Evolutionary conservation across 2,329 filamentous ascomycete genomes (phyloP).

Genomic region (Cucurbitaria berberidis): DNA sequence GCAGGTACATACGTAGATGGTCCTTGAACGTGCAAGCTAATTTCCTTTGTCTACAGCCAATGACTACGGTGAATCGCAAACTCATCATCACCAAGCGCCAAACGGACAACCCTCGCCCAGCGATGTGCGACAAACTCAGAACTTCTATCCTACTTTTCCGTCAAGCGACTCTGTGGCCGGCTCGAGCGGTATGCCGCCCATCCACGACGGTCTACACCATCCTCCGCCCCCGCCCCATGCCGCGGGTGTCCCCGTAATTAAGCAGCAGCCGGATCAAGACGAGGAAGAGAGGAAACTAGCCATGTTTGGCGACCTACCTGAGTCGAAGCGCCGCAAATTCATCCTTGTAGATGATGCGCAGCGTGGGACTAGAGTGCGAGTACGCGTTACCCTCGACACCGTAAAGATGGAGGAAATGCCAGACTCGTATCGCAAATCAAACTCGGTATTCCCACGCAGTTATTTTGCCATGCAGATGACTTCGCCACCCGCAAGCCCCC

Average conservation of each 20-base stretch:
- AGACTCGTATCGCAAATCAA: slow-evolving; percentile 88
- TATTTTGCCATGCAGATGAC: slow-evolving; percentile 96
- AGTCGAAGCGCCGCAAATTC: slow-evolving; percentile 92
- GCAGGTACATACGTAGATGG: slow-evolving; percentile 18
- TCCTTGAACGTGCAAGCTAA: slow-evolving; percentile 51
- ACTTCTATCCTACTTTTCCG: slow-evolving; percentile 76
- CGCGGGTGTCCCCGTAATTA: slow-evolving; percentile 51
- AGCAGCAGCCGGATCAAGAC: slow-evolving; percentile 58
- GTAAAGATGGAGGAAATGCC: slow-evolving; percentile 96
- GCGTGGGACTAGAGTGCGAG: slow-evolving; percentile 75
- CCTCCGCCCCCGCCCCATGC: slow-evolving; percentile 52
- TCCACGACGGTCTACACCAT: slow-evolving; percentile 64
- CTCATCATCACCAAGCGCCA: slow-evolving; percentile 70
- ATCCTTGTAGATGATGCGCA: slow-evolving; percentile 92
- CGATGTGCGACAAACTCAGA: slow-evolving; percentile 75
- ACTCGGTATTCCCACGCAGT: slow-evolving; percentile 87
- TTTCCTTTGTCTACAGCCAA: slow-evolving; percentile 59
- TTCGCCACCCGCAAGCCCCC: slow-evolving; percentile 76
- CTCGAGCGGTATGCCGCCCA: slow-evolving; percentile 67
- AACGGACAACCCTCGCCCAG: slow-evolving; percentile 62
- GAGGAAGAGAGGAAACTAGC: slow-evolving; percentile 67
- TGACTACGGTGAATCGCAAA: slow-evolving; percentile 65
- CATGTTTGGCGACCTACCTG: slow-evolving; percentile 86
- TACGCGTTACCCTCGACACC: slow-evolving; percentile 89
- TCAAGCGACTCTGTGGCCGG: slow-evolving; percentile 61